Conservation (phyloP, 129 eudicot species). For the Chrysanthemum seticuspe region DNA sequence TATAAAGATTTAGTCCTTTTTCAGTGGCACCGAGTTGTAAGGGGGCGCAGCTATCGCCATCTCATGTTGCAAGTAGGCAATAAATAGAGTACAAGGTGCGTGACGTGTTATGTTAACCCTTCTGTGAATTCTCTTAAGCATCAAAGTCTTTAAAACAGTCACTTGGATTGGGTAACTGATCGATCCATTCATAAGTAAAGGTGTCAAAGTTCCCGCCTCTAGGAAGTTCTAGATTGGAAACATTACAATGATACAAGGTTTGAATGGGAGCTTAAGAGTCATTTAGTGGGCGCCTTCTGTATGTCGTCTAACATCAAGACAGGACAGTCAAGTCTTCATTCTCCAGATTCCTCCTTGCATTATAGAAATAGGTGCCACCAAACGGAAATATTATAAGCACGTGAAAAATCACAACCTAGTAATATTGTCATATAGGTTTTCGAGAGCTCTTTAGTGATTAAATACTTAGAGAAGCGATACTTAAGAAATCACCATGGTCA, state of each 20-base stretch:
- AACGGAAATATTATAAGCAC: neutral
- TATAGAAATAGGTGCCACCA: slow-evolving; percentile 6
- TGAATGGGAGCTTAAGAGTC: too few relatives aligned
- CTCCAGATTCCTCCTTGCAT: neutral
- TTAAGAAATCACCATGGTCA: slow-evolving; percentile 5
- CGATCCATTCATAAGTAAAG: neutral
- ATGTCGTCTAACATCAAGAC: too few relatives aligned
- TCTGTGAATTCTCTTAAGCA: neutral
- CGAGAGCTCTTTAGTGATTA: too few relatives aligned
- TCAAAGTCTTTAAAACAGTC: neutral
- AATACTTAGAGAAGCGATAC: neutral
- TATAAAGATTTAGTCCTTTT: slow-evolving; percentile 37
- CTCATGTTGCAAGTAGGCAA: slow-evolving; percentile 76
- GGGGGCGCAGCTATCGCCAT: slow-evolving; percentile 96
- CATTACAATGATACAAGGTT: too few relatives aligned
- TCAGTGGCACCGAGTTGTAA: slow-evolving; percentile 68
- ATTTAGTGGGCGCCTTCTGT: too few relatives aligned
- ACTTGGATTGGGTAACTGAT: too few relatives aligned
- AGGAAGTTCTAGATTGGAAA: neutral
- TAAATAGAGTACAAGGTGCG: slow-evolving; percentile 46
- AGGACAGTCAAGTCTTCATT: neutral
- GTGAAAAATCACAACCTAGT: neutral
- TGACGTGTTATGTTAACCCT: slow-evolving; percentile 12
- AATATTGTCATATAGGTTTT: neutral
- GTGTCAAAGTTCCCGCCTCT: slow-evolving; percentile 1